phyloP scores from a whole-genome alignment of 805 yeast species.

The Ogataea nitratoaversa region DNA sequence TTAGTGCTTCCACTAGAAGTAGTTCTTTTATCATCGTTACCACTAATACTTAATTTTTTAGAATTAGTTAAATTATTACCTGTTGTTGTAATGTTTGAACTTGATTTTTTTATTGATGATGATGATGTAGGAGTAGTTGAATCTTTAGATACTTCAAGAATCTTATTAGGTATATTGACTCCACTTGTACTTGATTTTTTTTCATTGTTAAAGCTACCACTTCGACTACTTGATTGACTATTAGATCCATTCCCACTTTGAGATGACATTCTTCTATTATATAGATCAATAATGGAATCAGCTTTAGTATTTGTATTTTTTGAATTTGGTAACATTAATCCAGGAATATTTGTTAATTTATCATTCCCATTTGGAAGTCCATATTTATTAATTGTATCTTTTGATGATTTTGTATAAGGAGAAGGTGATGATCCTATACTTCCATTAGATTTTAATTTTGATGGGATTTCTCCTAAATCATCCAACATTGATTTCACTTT shows the following conservation, averaged over 20 bases:
- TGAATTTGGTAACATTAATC: conserved; percentile 2
- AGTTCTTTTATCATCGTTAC: background rate
- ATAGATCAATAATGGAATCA: conserved; percentile 27
- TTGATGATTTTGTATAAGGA: conserved; percentile 2
- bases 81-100: no score
- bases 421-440: conserved; percentile 5
- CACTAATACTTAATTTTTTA: conserved; percentile 1
- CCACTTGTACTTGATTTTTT: background rate
- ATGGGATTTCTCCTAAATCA: conserved; percentile 8
- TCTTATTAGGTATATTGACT: background rate
- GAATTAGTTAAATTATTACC: background rate
- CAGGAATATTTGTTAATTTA: background rate
- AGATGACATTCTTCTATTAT: conserved; percentile 27
- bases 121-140: background rate
- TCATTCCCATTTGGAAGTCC: background rate
- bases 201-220: no score
- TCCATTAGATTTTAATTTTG: conserved; percentile 9
- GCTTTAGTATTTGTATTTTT: conserved; percentile 4
- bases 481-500: conserved; percentile 23
- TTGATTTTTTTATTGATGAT: no score
- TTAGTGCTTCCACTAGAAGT: no score
- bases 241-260: conserved; percentile 9
- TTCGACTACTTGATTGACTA: no score
- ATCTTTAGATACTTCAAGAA: background rate
- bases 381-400: no score